A percentile compares a stretch with the other conserved stretches of the same genome.
Evolutionary conservation across 495 filamentous ascomycete species (phyloP).

Genomic region (Penicillium manginii): DNA sequence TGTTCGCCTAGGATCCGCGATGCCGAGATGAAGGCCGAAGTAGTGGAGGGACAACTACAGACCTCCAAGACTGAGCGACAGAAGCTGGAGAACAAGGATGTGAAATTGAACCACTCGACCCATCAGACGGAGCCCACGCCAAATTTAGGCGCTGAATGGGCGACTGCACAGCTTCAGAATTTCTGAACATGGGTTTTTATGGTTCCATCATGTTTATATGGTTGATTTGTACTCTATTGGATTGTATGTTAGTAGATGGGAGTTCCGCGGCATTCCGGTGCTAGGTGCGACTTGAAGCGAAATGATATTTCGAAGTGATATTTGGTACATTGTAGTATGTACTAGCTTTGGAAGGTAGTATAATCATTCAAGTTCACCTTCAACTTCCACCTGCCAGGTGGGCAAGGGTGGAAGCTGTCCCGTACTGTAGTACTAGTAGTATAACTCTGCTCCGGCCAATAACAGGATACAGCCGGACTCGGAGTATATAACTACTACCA

Average conservation of each 20-base stretch:
- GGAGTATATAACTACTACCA: no score
- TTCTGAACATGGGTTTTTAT: neutral
- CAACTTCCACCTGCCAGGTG: no score
- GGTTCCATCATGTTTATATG: neutral
- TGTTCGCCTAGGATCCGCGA: slow-evolving; percentile 2
- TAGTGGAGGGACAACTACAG: slow-evolving; percentile 4
- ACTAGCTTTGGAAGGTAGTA: no score
- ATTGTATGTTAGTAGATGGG: neutral
- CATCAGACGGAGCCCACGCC: neutral
- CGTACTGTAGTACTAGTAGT: no score
- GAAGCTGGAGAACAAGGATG: neutral
- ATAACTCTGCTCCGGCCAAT: no score
- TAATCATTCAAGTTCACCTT: no score
- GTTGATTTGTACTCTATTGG: neutral
- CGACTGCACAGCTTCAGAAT: slow-evolving; percentile 5
- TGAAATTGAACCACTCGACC: neutral
- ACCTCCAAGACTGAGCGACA: slow-evolving; percentile 3
- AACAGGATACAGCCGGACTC: no score
- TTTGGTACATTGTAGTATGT: no score
- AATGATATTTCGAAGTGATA: no score
- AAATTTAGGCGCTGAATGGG: slow-evolving; percentile 2
- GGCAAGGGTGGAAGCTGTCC: no score
- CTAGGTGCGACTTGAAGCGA: no score
- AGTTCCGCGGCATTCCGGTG: no score
- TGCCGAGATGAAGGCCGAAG: neutral